Conservation (phyloP, 2,329 filamentous ascomycete species). For the Nothopassalora personata region DNA sequence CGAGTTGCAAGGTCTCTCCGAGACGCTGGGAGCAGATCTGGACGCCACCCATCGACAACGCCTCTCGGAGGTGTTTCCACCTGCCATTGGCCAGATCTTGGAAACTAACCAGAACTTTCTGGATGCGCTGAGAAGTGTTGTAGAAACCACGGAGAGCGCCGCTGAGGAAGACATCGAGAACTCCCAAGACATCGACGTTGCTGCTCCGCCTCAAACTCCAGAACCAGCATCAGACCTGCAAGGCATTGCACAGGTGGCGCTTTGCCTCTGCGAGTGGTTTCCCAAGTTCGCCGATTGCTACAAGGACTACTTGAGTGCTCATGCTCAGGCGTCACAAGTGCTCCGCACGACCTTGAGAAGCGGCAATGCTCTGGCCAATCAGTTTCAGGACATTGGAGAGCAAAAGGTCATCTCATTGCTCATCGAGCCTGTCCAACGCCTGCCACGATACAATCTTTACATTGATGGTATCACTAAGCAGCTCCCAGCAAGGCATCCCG, state of each 20-base stretch:
- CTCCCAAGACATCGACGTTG: conserved; percentile 36
- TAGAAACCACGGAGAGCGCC: conserved; percentile 78
- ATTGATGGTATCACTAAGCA: conserved; percentile 92
- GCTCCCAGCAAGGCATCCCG: conserved; percentile 79
- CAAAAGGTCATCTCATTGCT: conserved; percentile 84
- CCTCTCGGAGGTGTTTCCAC: conserved; percentile 75
- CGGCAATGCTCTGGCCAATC: conserved; percentile 71
- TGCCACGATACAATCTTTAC: conserved; percentile 90
- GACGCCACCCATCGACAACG: conserved; percentile 42
- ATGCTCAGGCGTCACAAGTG: conserved; percentile 77
- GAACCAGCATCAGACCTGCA: conserved; percentile 23
- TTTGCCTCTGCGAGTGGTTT: conserved; percentile 82
- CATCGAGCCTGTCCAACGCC: conserved; percentile 91
- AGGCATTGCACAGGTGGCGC: conserved; percentile 72
- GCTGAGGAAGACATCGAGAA: conserved; percentile 71
- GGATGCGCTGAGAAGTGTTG: conserved; percentile 65
- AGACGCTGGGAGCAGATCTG: conserved; percentile 74
- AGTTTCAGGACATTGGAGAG: conserved; percentile 78
- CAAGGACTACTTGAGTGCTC: conserved; percentile 85
- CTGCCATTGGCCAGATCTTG: conserved; percentile 72
- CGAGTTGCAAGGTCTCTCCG: conserved; percentile 81
- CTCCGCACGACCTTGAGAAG: conserved; percentile 72
- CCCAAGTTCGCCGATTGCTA: conserved; percentile 89
- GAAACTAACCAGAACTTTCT: conserved; percentile 77
- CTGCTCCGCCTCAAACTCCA: conserved; percentile 59